Base-by-base conservation (phyloP, 805 yeast species). In the Danielia oregonensis region DNA sequence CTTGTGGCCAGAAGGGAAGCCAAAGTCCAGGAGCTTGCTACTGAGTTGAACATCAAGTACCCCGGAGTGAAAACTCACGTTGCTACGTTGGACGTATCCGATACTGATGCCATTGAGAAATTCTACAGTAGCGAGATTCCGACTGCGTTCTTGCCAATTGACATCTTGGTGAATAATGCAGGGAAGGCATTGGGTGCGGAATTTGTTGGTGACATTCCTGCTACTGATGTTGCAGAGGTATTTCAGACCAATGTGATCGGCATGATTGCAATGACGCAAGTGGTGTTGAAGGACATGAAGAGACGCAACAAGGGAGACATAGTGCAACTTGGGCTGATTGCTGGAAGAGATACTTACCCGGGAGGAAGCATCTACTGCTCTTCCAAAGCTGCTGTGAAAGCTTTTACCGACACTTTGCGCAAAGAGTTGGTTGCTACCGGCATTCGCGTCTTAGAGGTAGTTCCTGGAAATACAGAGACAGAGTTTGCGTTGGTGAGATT, bases 201-300 rank as follows among this genome's bases (percentile, higher is more conserved):
- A 26, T 68, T 71, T 36, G 82, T 88, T 36, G 96, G 96, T n/a
- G 63, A 67, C 4, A 78, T 91, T 42, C 59, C 61, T 1, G 60
- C 69, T n/a, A 61, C 63, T 4, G 96, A 88, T 53, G 74, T 87
- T 30, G 68, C 72, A 31, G 77, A 72, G 30, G 86, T 87, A 87
- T 80, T 86, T 61, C 72, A 82, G 50, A 87, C 96, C 39, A 91
- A 89, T 53, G 96, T 91, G 3, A 55, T 86, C 37, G 97, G 96
- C 3, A 68, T 89, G 59, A 84, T 89, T 41, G 76, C 82, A 19
- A 61, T 89, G 42, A 88, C 96, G 5, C 96, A 91, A 59, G 78
- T 82, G 5, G 72, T 88, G 17, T 61, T 91, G 30, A 81, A 82
- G 26, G 73, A 74, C 32, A 76, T 89, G 73, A 79, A 82, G 54